phyloP scores from a whole-genome alignment of 2,329 filamentous ascomycete genomes.

The Sporothrix sp. region DNA sequence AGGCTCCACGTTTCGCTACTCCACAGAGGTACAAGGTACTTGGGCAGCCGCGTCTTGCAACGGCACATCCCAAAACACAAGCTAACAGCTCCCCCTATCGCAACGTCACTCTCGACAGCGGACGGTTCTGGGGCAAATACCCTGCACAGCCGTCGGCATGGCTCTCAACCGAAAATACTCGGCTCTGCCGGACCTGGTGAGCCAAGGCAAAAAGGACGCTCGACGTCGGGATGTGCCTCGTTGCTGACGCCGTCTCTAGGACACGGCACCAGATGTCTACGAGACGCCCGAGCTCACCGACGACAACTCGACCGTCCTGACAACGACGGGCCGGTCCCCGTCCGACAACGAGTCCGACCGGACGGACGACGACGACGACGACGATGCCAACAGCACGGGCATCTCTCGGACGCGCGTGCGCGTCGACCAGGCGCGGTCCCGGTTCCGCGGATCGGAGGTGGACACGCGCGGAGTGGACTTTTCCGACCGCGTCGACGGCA shows the following conservation, averaged over 20 bases:
- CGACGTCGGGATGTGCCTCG: neutral
- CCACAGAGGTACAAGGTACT: neutral
- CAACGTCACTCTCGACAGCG: neutral
- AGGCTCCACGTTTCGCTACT: too few relatives aligned
- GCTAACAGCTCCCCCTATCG: neutral
- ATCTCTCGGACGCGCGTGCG: constrained; percentile 71
- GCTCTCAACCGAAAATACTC: constrained; percentile 74
- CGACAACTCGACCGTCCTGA: constrained; percentile 73
- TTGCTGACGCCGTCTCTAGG: constrained; percentile 39
- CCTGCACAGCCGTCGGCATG: constrained; percentile 36
- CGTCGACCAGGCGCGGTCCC: constrained; percentile 66
- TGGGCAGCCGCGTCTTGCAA: constrained; percentile 3
- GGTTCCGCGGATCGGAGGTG: constrained; percentile 66
- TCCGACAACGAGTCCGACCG: constrained; percentile 52
- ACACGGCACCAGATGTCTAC: constrained; percentile 89
- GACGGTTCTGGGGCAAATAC: neutral
- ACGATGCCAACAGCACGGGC: constrained; percentile 50
- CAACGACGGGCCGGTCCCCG: constrained; percentile 44
- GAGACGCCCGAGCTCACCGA: constrained; percentile 90
- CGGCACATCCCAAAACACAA: too few relatives aligned
- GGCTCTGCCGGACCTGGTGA: constrained; percentile 69
- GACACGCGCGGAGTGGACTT: constrained; percentile 76
- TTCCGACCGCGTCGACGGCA: constrained; percentile 75
- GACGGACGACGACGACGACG: constrained; percentile 50
- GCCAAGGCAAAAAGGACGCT: too few relatives aligned